Percentiles rank a stretch among this genome's conserved stretches.
phyloP scores from a whole-genome alignment of 805 yeast species.

The Tetrapisispora phaffii region DNA sequence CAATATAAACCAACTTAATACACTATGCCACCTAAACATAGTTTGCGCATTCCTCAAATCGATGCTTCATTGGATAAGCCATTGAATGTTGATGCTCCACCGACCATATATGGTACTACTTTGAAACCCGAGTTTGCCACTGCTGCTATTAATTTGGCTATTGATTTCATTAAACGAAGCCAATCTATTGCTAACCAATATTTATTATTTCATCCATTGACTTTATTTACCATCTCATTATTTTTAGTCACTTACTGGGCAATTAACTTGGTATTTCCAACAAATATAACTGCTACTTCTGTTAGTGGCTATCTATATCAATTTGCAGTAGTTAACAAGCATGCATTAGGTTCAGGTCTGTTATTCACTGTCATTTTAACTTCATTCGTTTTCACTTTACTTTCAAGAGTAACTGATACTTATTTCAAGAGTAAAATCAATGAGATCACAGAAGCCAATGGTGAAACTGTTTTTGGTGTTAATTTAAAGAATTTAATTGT shows the following conservation, averaged over 20 bases:
- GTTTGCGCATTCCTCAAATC: slow-evolving; percentile 32
- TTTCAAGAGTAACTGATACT: slow-evolving; percentile 38
- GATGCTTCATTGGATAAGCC: slow-evolving; percentile 47
- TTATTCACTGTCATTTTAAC: slow-evolving; percentile 34
- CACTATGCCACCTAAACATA: slow-evolving; percentile 1
- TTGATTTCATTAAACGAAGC: slow-evolving; percentile 43
- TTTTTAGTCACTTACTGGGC: slow-evolving; percentile 15
- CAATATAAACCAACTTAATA: background rate
- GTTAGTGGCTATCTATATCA: slow-evolving; percentile 18
- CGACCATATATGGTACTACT: slow-evolving; percentile 41
- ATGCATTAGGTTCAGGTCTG: slow-evolving; percentile 27
- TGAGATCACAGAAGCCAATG: slow-evolving; percentile 29
- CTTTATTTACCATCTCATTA: slow-evolving; percentile 23
- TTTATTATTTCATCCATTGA: slow-evolving; percentile 39
- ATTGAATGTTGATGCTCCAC: slow-evolving; percentile 39
- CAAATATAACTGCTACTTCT: slow-evolving; percentile 9
- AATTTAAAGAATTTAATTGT: slow-evolving; percentile 25
- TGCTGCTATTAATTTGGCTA: slow-evolving; percentile 52
- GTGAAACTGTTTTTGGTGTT: slow-evolving; percentile 38
- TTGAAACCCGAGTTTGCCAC: slow-evolving; percentile 50
- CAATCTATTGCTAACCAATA: slow-evolving; percentile 39
- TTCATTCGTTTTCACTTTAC: slow-evolving; percentile 33
- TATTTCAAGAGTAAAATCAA: slow-evolving; percentile 35
- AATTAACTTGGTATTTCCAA: slow-evolving; percentile 16
- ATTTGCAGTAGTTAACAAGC: slow-evolving; percentile 17